Evolutionary conservation across 2,329 filamentous ascomycete species (phyloP).

Genomic region (Sclerotinia nivalis): DNA sequence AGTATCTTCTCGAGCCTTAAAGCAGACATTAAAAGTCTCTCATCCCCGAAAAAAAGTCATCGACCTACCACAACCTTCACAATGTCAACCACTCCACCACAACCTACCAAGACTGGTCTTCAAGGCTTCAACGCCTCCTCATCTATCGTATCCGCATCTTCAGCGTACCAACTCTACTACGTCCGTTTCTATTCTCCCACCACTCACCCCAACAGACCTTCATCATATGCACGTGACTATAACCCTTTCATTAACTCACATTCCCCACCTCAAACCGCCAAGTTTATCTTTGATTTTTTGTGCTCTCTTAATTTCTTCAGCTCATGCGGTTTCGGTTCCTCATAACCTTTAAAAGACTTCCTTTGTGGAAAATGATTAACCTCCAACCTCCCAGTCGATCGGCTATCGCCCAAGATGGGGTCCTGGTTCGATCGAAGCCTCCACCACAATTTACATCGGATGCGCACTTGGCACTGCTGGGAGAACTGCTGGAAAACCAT

Average conservation of each 20-base stretch:
- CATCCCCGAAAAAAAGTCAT: not conserved
- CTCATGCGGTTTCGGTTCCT: not conserved
- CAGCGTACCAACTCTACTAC: not conserved
- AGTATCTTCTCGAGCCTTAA: not conserved
- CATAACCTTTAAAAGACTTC: no score
- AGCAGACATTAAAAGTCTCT: not conserved
- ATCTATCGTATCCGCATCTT: not conserved
- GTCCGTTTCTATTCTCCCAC: not conserved
- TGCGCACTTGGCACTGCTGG: not conserved
- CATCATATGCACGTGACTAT: conserved; percentile 2
- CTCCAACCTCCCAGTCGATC: not conserved
- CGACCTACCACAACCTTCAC: not conserved
- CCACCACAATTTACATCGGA: conserved; percentile 9
- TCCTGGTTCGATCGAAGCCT: not conserved
- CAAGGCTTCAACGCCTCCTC: not conserved
- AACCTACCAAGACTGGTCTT: conserved; percentile 3
- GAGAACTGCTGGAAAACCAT: not conserved
- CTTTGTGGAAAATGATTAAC: not conserved
- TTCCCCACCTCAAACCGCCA: not conserved
- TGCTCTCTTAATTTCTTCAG: not conserved
- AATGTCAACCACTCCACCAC: not conserved
- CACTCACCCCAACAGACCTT: not conserved
- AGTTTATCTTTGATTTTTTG: not conserved
- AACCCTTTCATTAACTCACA: not conserved
- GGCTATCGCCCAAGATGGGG: not conserved